Percentiles rank a stretch among this genome's conserved stretches.
These are phyloP conservation scores for Tolypocladium amazonense DNA, from an alignment of 2,329 filamentous ascomycete genomes.

Conservation along the genomic window DNA sequence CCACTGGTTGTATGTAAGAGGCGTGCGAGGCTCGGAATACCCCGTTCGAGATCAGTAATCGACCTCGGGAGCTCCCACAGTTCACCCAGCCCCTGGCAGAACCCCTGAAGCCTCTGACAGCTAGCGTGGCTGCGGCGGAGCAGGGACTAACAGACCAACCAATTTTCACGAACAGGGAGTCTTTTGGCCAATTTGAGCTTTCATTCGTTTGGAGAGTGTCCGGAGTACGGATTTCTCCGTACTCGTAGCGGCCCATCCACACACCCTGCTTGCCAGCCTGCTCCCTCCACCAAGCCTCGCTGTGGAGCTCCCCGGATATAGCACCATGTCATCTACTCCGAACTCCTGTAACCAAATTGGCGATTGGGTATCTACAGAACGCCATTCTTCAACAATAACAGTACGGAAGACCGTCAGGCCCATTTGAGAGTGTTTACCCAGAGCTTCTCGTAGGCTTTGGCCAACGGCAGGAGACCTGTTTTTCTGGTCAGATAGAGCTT, in stretches of 20 bases:
- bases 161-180: neutral
- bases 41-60: neutral
- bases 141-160: neutral
- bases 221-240: neutral
- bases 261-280: neutral
- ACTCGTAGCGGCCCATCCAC: neutral
- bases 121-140: neutral
- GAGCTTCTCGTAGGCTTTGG: neutral
- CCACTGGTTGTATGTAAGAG: neutral
- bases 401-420: neutral
- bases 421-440: no score
- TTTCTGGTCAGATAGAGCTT: neutral
- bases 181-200: neutral
- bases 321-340: neutral
- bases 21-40: neutral
- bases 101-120: neutral
- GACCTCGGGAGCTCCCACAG: neutral
- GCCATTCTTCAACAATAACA: neutral
- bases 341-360: neutral
- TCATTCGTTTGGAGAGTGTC: neutral
- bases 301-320: neutral
- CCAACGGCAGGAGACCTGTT: neutral
- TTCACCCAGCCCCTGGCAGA: neutral
- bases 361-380: neutral
- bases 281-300: neutral